Evolutionary conservation across 257 asterid genomes (phyloP), one percentile per base, ranked within the genome.

Genomic region (Nicotiana sylvestris): DNA sequence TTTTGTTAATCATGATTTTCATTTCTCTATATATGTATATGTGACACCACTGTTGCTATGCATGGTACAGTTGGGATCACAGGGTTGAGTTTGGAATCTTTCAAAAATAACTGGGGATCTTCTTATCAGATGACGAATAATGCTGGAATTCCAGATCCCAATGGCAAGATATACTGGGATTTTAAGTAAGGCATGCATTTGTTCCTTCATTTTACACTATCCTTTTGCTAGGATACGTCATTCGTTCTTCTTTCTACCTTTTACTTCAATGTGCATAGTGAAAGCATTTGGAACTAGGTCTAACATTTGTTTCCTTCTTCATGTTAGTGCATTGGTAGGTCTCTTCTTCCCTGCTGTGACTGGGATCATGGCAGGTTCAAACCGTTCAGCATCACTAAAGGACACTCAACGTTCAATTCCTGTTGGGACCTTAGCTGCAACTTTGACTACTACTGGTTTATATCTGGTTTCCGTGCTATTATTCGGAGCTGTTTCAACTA

Each of bases 321-420:
- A 89, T 90, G 78, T 84, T 96, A 96, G 98, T 90, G 99, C 98
- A 85, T 87, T 96, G 95, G 98, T 96, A 67, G 99, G 99, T 80
- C 98, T 96, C 78, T 96, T 96, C 89, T 96, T 96, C 92, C 99
- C 99, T 83, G 99, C 99, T 88, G 99, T 96, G 66, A 96, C 99
- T 10, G 99, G 99, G 89, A 96, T 96, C 84, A 96, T 96, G 99
- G 99, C 99, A 83, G 99, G 99, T 86, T 96, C 99, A 89, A 96
- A 96, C 87, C 98, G 99, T 82, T 96, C 99, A 82, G 98, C 98
- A 60, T 96, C 98, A 18, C 95, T 96, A 81, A 93, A 93, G 92
- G 99, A 96, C 88, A 96, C 99, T 85, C 99, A 96, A 88, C 97
- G 94, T 60, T 94, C 99, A 78, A 96, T 96, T 84, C 99, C 99